Evolutionary conservation across 2,329 filamentous ascomycete genomes (phyloP), one percentile per base, ranked within the genome.

Genomic region (Claviceps africana): DNA sequence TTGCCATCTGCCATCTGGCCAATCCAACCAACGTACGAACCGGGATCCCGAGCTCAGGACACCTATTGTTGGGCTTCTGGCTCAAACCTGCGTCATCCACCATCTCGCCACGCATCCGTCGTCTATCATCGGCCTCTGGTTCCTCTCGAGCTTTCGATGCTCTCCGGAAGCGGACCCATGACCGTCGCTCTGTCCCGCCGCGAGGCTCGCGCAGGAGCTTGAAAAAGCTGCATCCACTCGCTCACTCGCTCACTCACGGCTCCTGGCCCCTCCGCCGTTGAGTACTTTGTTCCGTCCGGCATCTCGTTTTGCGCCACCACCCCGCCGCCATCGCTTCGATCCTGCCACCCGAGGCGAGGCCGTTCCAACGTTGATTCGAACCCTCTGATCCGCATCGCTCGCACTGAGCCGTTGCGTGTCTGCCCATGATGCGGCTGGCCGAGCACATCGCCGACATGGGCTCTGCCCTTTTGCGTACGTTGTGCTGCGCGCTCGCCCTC

Each of bases 391-490:
- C 22, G 22, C 43, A 13, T 39, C 33, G 37, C 40, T 46, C n/a
- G 37, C 31, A 40, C 30, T 2, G 17, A 48, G 17, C 35, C 30
- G 15, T 9, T 15, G 43, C 43, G 15, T 21, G 30, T 39, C 22
- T 30, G 49, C 54, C 56, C 50, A 53, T 44, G 58, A 60, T 58
- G 59, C 44, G 63, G 60, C 56, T 55, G 50, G 49, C 60, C 30
- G 53, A 59, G 40, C 47, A 61, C 2, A 54, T 66, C 48, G 64
- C 58, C 53, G 56, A 57, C 42, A 59, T 65, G 60, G 60, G 64
- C 62, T 57, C 65, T 44, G 56, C 56, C 56, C 61, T 68, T 55
- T 56, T 68, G 50, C 58, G 65, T 67, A 58, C 44, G 63, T 61
- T 39, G 30, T 25, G 6, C 15, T 25, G 21, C 42, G 6, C 21